Percentiles rank a stretch among this genome's conserved stretches.
These are phyloP conservation scores for Elsinoe arachidis DNA, from an alignment of 2,329 filamentous ascomycete genomes.

Conservation along the genomic window DNA sequence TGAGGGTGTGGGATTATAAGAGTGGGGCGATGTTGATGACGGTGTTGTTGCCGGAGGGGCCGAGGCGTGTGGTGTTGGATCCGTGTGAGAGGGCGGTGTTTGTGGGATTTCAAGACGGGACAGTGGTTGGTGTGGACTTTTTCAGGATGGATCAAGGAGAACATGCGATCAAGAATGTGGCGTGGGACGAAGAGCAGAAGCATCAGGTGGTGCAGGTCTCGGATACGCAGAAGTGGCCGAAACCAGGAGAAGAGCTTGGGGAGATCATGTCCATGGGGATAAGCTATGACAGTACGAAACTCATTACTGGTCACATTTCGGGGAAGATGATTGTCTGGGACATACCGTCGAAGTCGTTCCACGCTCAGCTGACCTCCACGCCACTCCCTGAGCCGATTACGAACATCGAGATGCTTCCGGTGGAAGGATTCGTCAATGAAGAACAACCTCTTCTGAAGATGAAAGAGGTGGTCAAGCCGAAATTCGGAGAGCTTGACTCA, in stretches of 20 bases:
- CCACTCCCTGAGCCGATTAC: conserved; percentile 75
- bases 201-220: conserved; percentile 41
- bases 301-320: conserved; percentile 72
- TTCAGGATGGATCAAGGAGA: conserved; percentile 33
- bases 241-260: conserved; percentile 47
- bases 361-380: conserved; percentile 49
- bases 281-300: conserved; percentile 71
- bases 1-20: conserved; percentile 87
- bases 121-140: conserved; percentile 71
- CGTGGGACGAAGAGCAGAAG: conserved; percentile 48
- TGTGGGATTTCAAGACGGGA: conserved; percentile 70
- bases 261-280: conserved; percentile 59
- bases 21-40: conserved; percentile 70
- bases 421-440: conserved; percentile 41
- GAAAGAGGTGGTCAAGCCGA: conserved; percentile 67
- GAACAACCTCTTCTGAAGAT: conserved; percentile 10
- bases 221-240: conserved; percentile 26
- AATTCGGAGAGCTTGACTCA: conserved; percentile 46
- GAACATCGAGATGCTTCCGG: conserved; percentile 65
- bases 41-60: conserved; percentile 65
- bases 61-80: conserved; percentile 67
- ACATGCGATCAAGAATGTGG: conserved; percentile 25
- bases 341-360: conserved; percentile 59
- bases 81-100: conserved; percentile 77
- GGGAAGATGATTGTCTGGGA: conserved; percentile 79